Conservation (phyloP, 345 rosid species). For the Firmiana major region DNA sequence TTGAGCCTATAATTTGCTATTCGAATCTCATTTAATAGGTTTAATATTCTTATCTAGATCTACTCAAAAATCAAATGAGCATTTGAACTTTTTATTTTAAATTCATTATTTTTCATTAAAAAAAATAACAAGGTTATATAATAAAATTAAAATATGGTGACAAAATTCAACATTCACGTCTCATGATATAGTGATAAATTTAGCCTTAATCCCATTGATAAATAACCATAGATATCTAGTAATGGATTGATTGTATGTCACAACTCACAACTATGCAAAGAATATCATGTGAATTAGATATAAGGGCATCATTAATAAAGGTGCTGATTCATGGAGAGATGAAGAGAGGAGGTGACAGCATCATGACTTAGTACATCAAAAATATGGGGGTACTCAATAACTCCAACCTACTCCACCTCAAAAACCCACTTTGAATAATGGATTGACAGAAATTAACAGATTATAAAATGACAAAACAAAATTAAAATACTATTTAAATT, state of each 20-base stretch:
- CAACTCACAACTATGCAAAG: not conserved
- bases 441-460: not conserved
- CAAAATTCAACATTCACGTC: not conserved
- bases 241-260: not conserved
- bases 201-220: not conserved
- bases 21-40: too few species aligned
- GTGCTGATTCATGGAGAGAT: not conserved
- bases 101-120: not conserved
- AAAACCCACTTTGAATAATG: not conserved
- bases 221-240: not conserved
- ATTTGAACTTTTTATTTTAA: too few species aligned
- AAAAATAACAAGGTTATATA: not conserved
- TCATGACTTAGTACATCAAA: constrained; percentile 5
- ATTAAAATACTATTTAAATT: not conserved
- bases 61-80: too few species aligned
- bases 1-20: too few species aligned
- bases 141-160: not conserved
- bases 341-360: constrained; percentile 1
- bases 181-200: too few species aligned
- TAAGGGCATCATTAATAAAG: not conserved
- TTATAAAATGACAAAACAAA: not conserved
- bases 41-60: too few species aligned
- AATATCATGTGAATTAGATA: not conserved
- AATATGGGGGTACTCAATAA: constrained; percentile 2
- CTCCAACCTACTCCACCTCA: constrained; percentile 10